Conservation (phyloP, 768 basidiomycete species). For the Lactarius hengduanensis region DNA sequence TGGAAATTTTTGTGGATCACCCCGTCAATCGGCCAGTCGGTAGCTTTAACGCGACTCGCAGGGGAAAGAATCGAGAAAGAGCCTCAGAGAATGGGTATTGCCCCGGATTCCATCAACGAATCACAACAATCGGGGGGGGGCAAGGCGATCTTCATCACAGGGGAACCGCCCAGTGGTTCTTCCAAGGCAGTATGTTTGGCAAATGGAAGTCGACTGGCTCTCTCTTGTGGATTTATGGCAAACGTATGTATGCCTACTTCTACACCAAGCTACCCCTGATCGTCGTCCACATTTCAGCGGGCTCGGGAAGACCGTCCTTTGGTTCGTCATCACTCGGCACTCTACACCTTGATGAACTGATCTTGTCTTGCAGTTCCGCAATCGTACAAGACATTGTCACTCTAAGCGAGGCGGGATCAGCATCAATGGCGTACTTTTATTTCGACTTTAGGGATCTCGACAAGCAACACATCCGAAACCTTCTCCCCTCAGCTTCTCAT, state of each 20-base stretch:
- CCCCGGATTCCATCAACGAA: background rate
- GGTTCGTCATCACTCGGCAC: background rate
- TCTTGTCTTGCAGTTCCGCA: background rate
- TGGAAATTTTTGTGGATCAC: background rate
- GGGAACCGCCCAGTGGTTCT: background rate
- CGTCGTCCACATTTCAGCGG: background rate
- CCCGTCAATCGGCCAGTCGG: background rate
- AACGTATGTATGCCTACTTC: background rate
- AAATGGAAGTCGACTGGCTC: background rate
- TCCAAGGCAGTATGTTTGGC: background rate
- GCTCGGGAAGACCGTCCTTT: too few relatives aligned
- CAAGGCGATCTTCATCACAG: background rate
- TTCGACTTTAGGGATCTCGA: too few relatives aligned
- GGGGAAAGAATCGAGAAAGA: background rate
- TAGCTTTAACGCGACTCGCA: background rate
- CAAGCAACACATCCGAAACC: too few relatives aligned
- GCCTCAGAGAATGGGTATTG: background rate
- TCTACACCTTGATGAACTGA: background rate
- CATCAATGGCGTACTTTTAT: too few relatives aligned
- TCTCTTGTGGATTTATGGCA: background rate
- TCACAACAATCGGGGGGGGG: background rate
- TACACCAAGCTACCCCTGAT: background rate
- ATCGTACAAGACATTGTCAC: background rate
- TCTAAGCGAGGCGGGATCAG: background rate
- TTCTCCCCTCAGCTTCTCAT: too few relatives aligned